Evolutionary conservation across 768 basidiomycete genomes (phyloP).

Genomic region (Auricularia cornea): DNA sequence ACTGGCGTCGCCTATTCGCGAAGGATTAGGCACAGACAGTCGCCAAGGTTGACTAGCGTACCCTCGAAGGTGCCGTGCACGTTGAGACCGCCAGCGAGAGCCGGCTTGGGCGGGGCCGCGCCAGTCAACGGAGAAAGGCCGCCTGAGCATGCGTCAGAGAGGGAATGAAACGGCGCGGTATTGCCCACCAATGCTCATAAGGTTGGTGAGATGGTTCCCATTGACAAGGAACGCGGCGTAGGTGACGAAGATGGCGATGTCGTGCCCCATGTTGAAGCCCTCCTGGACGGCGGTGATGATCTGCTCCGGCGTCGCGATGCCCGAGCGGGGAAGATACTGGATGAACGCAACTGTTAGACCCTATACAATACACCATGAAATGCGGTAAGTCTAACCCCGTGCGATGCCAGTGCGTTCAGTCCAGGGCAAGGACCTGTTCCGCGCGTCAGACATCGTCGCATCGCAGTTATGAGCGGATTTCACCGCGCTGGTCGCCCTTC

Average conservation of each 20-base stretch:
- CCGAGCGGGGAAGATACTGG: slow-evolving; percentile 6
- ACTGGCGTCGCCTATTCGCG: slow-evolving; percentile 4
- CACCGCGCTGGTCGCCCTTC: slow-evolving; percentile 2
- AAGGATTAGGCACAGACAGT: too few species aligned
- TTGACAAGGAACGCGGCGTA: slow-evolving; percentile 5
- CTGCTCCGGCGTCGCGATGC: slow-evolving; percentile 6
- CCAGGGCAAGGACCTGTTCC: slow-evolving; percentile 6
- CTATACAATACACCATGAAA: too few species aligned
- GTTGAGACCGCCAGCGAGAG: slow-evolving; percentile 1
- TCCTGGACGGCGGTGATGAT: slow-evolving; percentile 4
- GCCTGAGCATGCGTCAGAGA: neutral
- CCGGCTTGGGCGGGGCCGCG: neutral
- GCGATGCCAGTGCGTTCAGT: slow-evolving; percentile 5
- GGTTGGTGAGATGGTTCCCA: slow-evolving; percentile 6
- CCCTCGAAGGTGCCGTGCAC: slow-evolving; percentile 6
- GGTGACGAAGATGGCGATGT: neutral
- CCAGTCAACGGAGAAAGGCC: neutral
- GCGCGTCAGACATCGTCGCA: neutral
- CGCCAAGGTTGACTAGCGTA: too few species aligned
- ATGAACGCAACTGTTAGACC: too few species aligned
- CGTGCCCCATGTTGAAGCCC: slow-evolving; percentile 8
- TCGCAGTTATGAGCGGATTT: neutral
- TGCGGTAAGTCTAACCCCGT: slow-evolving; percentile 5
- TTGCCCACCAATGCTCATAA: slow-evolving; percentile 3
- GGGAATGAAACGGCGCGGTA: neutral